Evolutionary conservation across 1,284 basidiomycete species (phyloP).

Genomic region (Moesziomyces antarcticus): DNA sequence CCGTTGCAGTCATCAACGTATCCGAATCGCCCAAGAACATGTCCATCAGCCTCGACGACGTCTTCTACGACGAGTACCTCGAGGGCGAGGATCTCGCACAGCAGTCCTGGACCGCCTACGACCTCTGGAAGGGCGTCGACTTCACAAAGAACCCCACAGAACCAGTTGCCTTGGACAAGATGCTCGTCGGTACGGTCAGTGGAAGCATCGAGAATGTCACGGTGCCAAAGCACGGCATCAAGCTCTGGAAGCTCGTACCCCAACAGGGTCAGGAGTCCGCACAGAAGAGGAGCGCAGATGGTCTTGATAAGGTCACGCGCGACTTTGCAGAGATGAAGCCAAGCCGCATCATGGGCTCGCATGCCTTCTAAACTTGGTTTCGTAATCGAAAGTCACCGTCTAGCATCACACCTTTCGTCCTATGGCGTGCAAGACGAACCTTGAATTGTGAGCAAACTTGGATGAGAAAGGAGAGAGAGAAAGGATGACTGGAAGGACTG

Average conservation of each 20-base stretch:
- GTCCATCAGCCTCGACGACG: conserved; percentile 18
- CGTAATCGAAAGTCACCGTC: not conserved
- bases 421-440: not conserved
- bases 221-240: conserved; percentile 25
- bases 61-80: conserved; percentile 38
- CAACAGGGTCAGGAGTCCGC: not conserved
- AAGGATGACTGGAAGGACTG: not conserved
- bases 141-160: conserved; percentile 16
- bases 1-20: conserved; percentile 40
- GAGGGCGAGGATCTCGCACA: conserved; percentile 13
- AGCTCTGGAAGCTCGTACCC: conserved; percentile 21
- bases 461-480: not conserved
- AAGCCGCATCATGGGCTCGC: conserved; percentile 28
- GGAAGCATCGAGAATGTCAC: conserved; percentile 15
- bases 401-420: conserved; percentile 5
- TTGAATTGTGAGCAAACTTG: not conserved
- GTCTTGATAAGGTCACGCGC: conserved; percentile 12
- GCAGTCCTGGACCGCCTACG: conserved; percentile 26
- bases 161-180: conserved; percentile 6
- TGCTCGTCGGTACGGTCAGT: conserved; percentile 15
- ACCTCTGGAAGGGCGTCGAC: conserved; percentile 32
- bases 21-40: conserved; percentile 35
- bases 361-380: conserved; percentile 2
- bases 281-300: conserved; percentile 10
- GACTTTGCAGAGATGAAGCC: conserved; percentile 26